These are phyloP conservation scores for Sugiyamaella castrensis DNA, from an alignment of 1,139 yeast species.

Conservation along the genomic window DNA sequence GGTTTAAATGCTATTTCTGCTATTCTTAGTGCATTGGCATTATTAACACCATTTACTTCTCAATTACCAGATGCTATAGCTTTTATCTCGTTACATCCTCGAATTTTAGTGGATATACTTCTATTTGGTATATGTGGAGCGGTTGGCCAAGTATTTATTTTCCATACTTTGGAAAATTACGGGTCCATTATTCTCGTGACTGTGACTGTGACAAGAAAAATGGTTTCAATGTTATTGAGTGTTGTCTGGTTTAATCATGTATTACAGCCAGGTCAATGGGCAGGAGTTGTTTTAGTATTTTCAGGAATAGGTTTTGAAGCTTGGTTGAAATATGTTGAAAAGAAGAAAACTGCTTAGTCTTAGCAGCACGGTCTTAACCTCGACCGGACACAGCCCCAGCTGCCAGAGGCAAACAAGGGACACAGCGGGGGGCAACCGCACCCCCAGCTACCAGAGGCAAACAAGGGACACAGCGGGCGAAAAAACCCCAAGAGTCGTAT, in stretches of 20 bases:
- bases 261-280: slow-evolving; percentile 64
- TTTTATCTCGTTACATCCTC: slow-evolving; percentile 50
- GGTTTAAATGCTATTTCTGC: slow-evolving; percentile 63
- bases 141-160: slow-evolving; percentile 88
- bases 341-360: slow-evolving; percentile 1
- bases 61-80: slow-evolving; percentile 50
- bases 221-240: slow-evolving; percentile 90
- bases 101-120: slow-evolving; percentile 56
- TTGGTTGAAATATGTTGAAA: slow-evolving; percentile 39
- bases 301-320: slow-evolving; percentile 78
- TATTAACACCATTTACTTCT: slow-evolving; percentile 41
- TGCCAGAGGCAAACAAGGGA: too few species aligned
- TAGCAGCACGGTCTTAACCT: too few species aligned
- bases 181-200: slow-evolving; percentile 84
- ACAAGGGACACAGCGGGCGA: too few species aligned
- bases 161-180: slow-evolving; percentile 74
- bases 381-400: too few species aligned
- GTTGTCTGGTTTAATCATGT: slow-evolving; percentile 81
- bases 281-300: slow-evolving; percentile 76
- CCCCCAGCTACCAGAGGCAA: too few species aligned
- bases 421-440: too few species aligned
- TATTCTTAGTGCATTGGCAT: slow-evolving; percentile 41
- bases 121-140: slow-evolving; percentile 80
- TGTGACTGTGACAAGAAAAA: slow-evolving; percentile 92
- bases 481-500: too few species aligned